Evolutionary conservation across 257 asterid genomes (phyloP), one percentile per base, ranked within the genome.

Genomic region (Nicotiana attenuata): DNA sequence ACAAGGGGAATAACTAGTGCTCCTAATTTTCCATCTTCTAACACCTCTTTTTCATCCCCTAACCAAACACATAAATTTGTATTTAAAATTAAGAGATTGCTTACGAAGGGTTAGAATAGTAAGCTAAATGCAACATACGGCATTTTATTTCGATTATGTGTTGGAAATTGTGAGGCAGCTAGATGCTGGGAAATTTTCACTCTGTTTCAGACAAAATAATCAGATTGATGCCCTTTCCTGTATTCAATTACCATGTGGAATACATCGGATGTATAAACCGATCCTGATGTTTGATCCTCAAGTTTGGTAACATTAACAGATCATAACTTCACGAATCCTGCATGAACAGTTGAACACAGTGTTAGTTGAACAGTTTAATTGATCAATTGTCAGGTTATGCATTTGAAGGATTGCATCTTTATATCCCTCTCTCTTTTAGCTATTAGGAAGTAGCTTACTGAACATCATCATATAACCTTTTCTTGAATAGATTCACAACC

Each of bases 381-480:
- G 60, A 47, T 55, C 60, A 45, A 47, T 73, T 73, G 16, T 73
- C 24, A 2, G 41, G 61, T 75, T 47, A 75, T 24, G 20, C 80
- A 75, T 75, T 50, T 50, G 61, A 75, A 26, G 50, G 60, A 75
- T 50, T 75, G 63, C 80, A 50, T 50, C 79, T 15, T 73, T 17
- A 50, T 75, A 0, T 1, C 26, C 22, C 63, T 26, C 26, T 26
- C 26, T 6, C 63, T 75, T 50, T 50, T 50, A 50, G 45, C 45
- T 75, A 24, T 50, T 7, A 75, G 45, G 63, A 31, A 31, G 26
- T 73, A 50, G 61, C 16, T 20, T 75, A 24, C 16, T 75, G 61
- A 38, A 22, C 15, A 73, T 22, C 24, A 15, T 50, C 63, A 3
- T 50, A 50, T 73, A 50, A 75, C 63, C 63, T 50, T 75, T 47